Evolutionary conservation across 2,329 filamentous ascomycete species (phyloP), one percentile per base, ranked within the genome.

Genomic region (Cladophialophora bantiana): DNA sequence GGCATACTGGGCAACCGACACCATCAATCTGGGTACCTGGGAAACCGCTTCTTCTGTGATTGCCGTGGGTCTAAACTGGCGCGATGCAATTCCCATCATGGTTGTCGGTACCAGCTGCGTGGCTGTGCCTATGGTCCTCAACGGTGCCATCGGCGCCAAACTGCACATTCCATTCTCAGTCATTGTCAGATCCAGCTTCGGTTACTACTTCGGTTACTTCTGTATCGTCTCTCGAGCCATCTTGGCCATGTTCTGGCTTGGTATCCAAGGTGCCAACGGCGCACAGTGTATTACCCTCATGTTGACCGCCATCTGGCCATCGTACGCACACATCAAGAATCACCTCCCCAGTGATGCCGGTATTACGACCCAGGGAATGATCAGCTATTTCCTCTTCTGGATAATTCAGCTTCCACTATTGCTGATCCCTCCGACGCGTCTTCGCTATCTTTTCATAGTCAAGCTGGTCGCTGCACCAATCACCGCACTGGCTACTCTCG

Each of bases 341-440:
- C 76, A 79, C 32, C 80, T 89, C 4, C 82, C 85, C 0, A 77
- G 75, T 1, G 78, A 74, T 3, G 81, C 83, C 35, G 86, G 86
- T 18, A 86, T 88, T 52, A 84, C 83, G 2, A 86, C 83, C 1
- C 81, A 85, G 65, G 84, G 84, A 12, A 81, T 89, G 81, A 74
- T 86, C 32, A 81, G 80, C 38, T 86, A 86, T 70, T 83, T 89
- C 67, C 71, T 89, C n/a, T 87, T 86, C 73, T 87, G 84, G 83
- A 73, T 83, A 0, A 72, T 85, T 1, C 85, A 86, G 72, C 75
- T 87, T 12, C 85, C 83, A 7, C 76, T 88, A 50, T 74, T 88
- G 7, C 76, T 86, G 62, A 86, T 88, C 68, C 85, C 85, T 36
- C 83, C 84, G 0, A 83, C 84, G 61, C 82, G 80, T 58, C 78